Conservation (phyloP, 1,139 yeast species). For the Lodderomyces theae region DNA sequence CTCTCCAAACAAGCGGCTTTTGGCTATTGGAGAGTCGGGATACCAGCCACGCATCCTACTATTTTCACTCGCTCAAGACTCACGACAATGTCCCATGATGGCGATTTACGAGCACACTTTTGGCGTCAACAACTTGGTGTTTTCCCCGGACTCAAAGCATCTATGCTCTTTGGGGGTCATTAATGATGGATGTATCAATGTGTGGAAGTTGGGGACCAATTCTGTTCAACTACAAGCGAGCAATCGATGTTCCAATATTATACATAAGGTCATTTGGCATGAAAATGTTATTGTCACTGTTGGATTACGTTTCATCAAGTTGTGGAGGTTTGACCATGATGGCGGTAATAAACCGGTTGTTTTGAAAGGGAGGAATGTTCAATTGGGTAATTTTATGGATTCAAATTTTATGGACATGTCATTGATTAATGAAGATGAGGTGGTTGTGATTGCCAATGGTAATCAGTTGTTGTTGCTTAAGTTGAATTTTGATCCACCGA, state of each 20-base stretch:
- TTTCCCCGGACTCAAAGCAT: conserved; percentile 54
- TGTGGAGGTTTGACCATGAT: conserved; percentile 50
- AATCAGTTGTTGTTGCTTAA: conserved; percentile 39
- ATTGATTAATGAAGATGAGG: conserved; percentile 34
- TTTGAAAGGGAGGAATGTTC: conserved; percentile 56
- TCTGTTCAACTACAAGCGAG: conserved; percentile 34
- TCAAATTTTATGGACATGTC: conserved; percentile 44
- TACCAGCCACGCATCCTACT: conserved; percentile 61
- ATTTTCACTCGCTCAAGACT: conserved; percentile 54
- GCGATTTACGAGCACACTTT: conserved; percentile 59
- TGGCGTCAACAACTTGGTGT: conserved; percentile 55
- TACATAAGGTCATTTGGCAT: conserved; percentile 57
- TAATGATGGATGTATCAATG: conserved; percentile 62
- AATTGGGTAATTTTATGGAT: conserved; percentile 48
- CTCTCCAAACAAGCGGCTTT: conserved; percentile 47
- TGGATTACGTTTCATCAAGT: conserved; percentile 58
- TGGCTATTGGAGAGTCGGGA: conserved; percentile 70
- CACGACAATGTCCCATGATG: conserved; percentile 47
- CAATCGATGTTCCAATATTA: conserved; percentile 59
- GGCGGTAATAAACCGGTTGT: conserved; percentile 21
- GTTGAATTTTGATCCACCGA: conserved; percentile 23
- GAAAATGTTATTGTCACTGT: conserved; percentile 46
- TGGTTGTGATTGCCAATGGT: conserved; percentile 41
- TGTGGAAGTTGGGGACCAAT: conserved; percentile 45
- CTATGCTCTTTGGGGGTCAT: conserved; percentile 61